A percentile compares a stretch with the other conserved stretches of the same genome.
These are phyloP conservation scores for Monilinia polystroma DNA, from an alignment of 2,329 filamentous ascomycete genomes.

Conservation along the genomic window DNA sequence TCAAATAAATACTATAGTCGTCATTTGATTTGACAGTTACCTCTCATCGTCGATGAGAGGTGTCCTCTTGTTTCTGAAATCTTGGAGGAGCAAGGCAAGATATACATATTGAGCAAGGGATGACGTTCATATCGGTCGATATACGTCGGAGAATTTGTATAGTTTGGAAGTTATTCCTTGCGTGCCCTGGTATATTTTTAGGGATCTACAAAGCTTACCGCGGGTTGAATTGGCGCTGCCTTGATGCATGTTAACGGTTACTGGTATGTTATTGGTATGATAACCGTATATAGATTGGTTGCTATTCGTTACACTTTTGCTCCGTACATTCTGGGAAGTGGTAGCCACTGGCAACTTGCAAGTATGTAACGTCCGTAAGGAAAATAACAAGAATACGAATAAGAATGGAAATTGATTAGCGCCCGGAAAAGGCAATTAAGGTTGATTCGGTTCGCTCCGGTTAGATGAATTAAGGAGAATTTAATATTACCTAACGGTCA, in stretches of 20 bases:
- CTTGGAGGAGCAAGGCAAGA: slow-evolving; percentile 4
- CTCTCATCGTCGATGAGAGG: slow-evolving; percentile 6
- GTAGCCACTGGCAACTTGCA: not conserved
- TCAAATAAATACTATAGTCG: not conserved
- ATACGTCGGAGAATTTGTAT: slow-evolving; percentile 4
- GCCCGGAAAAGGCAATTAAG: not conserved
- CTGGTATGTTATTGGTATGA: not conserved
- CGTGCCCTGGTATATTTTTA: not conserved
- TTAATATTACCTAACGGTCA: not conserved
- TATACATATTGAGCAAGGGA: slow-evolving; percentile 14
- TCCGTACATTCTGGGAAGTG: not conserved
- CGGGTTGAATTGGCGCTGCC: not conserved
- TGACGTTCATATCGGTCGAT: slow-evolving; percentile 2
- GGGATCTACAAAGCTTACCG: not conserved
- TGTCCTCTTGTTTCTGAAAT: not conserved
- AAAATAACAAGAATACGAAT: not conserved
- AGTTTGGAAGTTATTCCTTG: not conserved
- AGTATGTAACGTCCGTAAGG: not conserved
- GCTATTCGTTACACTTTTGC: not conserved
- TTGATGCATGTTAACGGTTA: not conserved
- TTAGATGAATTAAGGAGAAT: not conserved
- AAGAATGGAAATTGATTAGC: not conserved
- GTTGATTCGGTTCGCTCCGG: slow-evolving; percentile 19
- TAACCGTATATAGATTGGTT: not conserved
- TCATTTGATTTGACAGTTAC: slow-evolving; percentile 7